Evolutionary conservation across 371 early-diverging fungal species (phyloP).

Genomic region (Mortierella sp.): DNA sequence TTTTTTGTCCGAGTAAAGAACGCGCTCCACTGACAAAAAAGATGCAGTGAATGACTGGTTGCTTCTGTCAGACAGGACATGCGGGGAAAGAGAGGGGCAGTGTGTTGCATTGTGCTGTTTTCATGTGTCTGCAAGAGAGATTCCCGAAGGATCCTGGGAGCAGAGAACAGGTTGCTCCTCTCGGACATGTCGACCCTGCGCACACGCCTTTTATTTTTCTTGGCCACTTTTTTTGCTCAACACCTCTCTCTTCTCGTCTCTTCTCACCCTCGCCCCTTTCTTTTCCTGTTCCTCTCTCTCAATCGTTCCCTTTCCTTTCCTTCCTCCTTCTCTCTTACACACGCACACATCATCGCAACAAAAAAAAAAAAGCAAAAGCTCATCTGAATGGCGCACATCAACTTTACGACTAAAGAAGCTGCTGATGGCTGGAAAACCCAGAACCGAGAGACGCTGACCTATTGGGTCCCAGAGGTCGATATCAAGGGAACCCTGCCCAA

Average conservation of each 20-base stretch:
- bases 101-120: background rate
- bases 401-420: slow-evolving; percentile 36
- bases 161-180: background rate
- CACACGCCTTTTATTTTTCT: background rate
- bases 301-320: background rate
- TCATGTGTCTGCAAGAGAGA: background rate
- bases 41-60: background rate
- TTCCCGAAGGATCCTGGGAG: background rate
- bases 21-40: background rate
- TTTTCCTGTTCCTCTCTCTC: background rate
- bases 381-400: slow-evolving; percentile 26
- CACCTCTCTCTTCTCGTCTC: background rate
- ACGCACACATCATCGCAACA: background rate
- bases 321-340: background rate
- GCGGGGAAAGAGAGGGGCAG: background rate
- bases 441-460: slow-evolving; percentile 38
- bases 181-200: background rate
- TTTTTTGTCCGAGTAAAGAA: background rate
- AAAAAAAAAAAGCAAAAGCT: background rate
- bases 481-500: slow-evolving; percentile 48
- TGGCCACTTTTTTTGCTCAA: background rate
- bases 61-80: background rate
- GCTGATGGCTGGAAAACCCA: slow-evolving; percentile 49
- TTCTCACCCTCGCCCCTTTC: background rate
- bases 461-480: slow-evolving; percentile 56